Evolutionary conservation across 2,329 filamentous ascomycete genomes (phyloP).

Genomic region (Graphilbum sp.): DNA sequence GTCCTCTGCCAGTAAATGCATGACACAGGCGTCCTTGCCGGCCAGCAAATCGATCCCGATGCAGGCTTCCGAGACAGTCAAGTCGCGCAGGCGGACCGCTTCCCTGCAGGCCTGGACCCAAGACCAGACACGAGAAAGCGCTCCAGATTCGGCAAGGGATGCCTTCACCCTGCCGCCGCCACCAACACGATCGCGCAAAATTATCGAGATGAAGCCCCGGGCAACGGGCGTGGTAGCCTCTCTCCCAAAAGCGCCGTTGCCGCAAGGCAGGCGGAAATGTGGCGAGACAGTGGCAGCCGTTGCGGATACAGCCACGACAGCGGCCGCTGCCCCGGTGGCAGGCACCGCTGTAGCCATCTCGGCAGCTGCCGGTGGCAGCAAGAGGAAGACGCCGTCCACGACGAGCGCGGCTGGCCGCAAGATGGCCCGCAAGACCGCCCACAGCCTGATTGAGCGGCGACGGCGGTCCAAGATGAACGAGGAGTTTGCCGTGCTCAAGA

Average conservation of each 20-base stretch:
- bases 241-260: too few species aligned
- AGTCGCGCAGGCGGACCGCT: slow-evolving; percentile 33
- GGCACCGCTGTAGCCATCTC: not conserved
- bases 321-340: slow-evolving; percentile 2
- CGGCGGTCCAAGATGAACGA: slow-evolving; percentile 97
- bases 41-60: slow-evolving; percentile 7
- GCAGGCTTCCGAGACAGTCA: slow-evolving; percentile 27
- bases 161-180: slow-evolving; percentile 76
- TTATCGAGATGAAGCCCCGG: slow-evolving; percentile 89
- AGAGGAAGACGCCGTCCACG: slow-evolving; percentile 61
- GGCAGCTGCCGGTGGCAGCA: slow-evolving; percentile 17
- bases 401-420: slow-evolving; percentile 82
- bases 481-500: slow-evolving; percentile 83
- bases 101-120: slow-evolving; percentile 9
- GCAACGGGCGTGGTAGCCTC: slow-evolving; percentile 11
- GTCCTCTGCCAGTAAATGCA: too few species aligned
- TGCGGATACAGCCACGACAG: not conserved
- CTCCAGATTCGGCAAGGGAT: slow-evolving; percentile 28
- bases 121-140: not conserved
- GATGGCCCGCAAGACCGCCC: slow-evolving; percentile 88
- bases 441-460: slow-evolving; percentile 83
- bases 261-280: too few species aligned
- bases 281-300: slow-evolving; percentile 5
- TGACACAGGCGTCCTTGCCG: not conserved
- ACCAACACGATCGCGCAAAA: slow-evolving; percentile 81